These are phyloP conservation scores for Eutypella sp. DNA, from an alignment of 2,329 filamentous ascomycete genomes.

Conservation along the genomic window DNA sequence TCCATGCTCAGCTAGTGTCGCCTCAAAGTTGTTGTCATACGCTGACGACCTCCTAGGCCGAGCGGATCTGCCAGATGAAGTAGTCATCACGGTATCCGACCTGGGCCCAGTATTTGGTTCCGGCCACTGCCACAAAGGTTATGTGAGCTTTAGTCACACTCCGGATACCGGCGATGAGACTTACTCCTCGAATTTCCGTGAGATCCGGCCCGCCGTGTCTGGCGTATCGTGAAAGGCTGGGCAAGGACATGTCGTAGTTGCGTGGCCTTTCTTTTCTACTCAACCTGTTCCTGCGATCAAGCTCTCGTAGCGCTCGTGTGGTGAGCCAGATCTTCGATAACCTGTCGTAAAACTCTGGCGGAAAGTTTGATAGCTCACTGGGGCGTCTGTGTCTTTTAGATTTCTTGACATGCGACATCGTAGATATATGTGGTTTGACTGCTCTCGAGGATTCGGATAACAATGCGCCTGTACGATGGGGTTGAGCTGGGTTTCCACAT, in stretches of 20 bases:
- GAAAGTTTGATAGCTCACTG: too few species aligned
- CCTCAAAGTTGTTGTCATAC: neutral
- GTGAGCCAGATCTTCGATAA: conserved; percentile 21
- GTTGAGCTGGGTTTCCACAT: too few species aligned
- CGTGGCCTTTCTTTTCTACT: too few species aligned
- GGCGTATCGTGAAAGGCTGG: neutral
- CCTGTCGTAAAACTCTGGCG: conserved; percentile 20
- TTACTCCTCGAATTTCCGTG: neutral
- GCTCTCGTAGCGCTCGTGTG: conserved; percentile 18
- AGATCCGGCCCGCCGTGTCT: neutral
- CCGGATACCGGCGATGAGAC: neutral
- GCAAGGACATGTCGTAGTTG: too few species aligned
- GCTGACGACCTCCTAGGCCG: neutral
- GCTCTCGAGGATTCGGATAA: too few species aligned
- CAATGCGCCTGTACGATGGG: too few species aligned
- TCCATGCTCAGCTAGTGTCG: neutral
- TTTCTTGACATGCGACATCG: too few species aligned
- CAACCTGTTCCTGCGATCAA: conserved; percentile 15
- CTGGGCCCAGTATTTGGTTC: neutral
- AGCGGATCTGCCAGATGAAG: neutral
- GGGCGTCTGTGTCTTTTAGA: too few species aligned
- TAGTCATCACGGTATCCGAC: neutral
- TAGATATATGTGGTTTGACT: too few species aligned
- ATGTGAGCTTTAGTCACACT: neutral
- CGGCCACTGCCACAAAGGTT: neutral